These are phyloP conservation scores for Clonostachys rhizophaga DNA, from an alignment of 2,329 filamentous ascomycete species.

Conservation along the genomic window DNA sequence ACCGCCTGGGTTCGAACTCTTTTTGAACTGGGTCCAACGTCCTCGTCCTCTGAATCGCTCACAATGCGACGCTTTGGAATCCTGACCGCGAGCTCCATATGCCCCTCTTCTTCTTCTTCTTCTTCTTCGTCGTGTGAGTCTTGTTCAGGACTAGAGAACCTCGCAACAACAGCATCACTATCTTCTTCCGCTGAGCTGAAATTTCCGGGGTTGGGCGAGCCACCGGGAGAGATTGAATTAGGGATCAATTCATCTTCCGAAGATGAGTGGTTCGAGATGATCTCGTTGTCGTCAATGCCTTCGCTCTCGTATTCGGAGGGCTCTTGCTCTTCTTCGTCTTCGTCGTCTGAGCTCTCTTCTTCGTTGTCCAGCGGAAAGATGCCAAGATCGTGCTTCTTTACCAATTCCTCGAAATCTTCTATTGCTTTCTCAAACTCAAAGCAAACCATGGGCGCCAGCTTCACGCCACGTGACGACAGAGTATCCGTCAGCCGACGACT, in stretches of 20 bases:
- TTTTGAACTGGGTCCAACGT: neutral
- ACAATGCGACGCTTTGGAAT: constrained; percentile 3
- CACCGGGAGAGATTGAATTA: constrained; percentile 1
- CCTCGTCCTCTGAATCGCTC: constrained; percentile 4
- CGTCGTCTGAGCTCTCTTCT: neutral
- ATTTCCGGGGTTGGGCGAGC: neutral
- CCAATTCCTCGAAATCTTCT: neutral
- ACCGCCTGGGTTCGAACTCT: neutral
- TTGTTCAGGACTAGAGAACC: constrained; percentile 3
- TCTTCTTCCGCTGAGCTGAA: neutral
- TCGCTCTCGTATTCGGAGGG: constrained; percentile 7
- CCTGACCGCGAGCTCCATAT: too few species aligned
- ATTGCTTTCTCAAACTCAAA: neutral
- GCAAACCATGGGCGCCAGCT: neutral
- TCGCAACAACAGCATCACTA: neutral
- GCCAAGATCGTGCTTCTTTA: neutral
- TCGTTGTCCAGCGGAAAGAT: neutral
- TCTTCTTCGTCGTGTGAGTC: constrained; percentile 1
- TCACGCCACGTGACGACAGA: neutral
- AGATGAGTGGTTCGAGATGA: constrained; percentile 1
- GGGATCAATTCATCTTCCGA: constrained; percentile 6
- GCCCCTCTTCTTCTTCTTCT: neutral
- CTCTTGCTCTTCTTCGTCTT: neutral
- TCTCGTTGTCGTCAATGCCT: constrained; percentile 5
- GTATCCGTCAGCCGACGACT: too few species aligned